These are phyloP conservation scores for Dimargaris xerosporica DNA, from an alignment of 192 early-diverging fungal species.

Conservation along the genomic window DNA sequence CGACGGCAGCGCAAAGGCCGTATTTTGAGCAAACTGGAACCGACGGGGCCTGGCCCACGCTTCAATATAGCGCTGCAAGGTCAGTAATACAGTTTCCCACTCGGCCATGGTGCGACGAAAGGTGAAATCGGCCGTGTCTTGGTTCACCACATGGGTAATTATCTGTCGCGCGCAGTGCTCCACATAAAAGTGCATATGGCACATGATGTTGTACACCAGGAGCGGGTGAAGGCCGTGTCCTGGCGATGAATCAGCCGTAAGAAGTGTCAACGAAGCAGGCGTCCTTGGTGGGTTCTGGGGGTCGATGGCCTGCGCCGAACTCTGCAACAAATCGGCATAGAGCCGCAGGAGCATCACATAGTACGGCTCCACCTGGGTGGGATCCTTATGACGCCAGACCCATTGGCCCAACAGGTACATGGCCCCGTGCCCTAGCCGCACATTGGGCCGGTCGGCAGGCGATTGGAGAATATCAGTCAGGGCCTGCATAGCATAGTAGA, in stretches of 20 bases:
- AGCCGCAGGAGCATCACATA: neutral
- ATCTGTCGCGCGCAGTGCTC: neutral
- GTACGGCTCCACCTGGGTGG: neutral
- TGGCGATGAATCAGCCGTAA: neutral
- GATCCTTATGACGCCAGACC: conserved; percentile 1
- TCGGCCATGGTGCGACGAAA: neutral
- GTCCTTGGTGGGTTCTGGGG: neutral
- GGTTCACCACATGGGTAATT: neutral
- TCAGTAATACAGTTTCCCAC: neutral
- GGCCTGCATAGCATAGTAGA: neutral
- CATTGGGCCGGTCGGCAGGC: neutral
- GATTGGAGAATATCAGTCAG: neutral
- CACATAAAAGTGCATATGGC: neutral
- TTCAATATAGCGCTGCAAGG: neutral
- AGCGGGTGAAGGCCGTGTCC: too few species aligned
- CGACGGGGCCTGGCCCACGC: neutral
- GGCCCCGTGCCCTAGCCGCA: conserved; percentile 3
- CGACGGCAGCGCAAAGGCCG: neutral
- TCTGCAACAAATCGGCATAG: neutral
- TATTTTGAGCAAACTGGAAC: neutral
- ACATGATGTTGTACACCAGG: neutral
- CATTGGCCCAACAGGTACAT: conserved; percentile 6
- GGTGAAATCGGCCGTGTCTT: neutral
- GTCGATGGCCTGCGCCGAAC: neutral
- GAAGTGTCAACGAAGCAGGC: neutral